A percentile compares a stretch with the other conserved stretches of the same genome.
phyloP scores from a whole-genome alignment of 208 protist species.

The Leishmania major region DNA sequence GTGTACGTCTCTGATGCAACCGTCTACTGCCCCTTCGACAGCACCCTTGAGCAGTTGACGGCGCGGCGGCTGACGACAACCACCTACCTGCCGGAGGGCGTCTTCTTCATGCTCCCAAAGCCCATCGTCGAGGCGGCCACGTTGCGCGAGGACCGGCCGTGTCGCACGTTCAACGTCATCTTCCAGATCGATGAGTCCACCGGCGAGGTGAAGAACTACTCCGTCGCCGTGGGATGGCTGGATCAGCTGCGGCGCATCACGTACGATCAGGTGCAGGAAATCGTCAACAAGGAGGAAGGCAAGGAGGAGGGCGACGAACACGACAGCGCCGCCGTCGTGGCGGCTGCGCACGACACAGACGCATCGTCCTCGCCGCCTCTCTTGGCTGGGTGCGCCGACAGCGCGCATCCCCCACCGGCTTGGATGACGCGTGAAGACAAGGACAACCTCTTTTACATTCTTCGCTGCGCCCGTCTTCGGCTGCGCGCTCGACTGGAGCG shows the following conservation, averaged over 20 bases:
- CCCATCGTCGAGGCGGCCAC: constrained; percentile 86
- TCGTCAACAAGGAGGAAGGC: constrained; percentile 42
- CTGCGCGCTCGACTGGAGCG: constrained; percentile 45
- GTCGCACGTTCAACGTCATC: constrained; percentile 86
- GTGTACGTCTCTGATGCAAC: constrained; percentile 91
- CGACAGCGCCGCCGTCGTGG: neutral
- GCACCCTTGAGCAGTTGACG: constrained; percentile 79
- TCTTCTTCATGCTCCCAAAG: constrained; percentile 91
- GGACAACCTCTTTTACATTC: constrained; percentile 52
- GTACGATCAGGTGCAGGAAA: constrained; percentile 79
- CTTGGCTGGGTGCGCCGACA: neutral
- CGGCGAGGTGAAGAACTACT: constrained; percentile 76
- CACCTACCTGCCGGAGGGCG: constrained; percentile 87
- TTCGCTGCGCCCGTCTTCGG: constrained; percentile 49
- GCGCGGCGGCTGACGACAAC: constrained; percentile 82
- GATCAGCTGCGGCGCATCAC: constrained; percentile 82
- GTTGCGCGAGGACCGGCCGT: constrained; percentile 79
- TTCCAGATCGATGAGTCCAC: constrained; percentile 77
- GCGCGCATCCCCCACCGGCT: constrained; percentile 31
- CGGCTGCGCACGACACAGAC: neutral
- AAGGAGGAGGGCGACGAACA: neutral
- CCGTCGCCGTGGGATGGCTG: constrained; percentile 78
- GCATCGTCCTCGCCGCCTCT: neutral
- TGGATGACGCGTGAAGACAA: constrained; percentile 65
- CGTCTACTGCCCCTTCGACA: constrained; percentile 86